Percentiles rank a stretch among this genome's conserved stretches.
Evolutionary conservation across 2,329 filamentous ascomycete genomes (phyloP).

Genomic region (Venturia nashicola): DNA sequence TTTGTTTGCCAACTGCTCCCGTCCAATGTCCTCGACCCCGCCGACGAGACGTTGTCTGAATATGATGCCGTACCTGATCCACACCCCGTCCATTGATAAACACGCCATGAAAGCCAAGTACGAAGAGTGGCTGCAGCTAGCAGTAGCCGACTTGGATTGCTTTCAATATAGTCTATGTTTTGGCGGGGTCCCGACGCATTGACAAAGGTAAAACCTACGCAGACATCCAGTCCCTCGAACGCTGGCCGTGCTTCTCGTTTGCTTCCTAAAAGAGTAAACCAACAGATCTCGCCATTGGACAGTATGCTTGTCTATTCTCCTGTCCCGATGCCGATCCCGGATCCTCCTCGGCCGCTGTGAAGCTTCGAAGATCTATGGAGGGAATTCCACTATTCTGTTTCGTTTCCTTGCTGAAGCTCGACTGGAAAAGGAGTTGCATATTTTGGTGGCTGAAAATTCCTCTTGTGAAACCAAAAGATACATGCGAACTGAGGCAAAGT

Average conservation of each 20-base stretch:
- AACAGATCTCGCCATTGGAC: background rate
- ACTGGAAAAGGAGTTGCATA: background rate
- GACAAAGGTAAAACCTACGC: background rate
- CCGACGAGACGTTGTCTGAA: background rate
- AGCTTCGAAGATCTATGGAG: background rate
- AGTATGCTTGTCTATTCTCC: background rate
- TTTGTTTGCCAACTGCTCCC: background rate
- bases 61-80: background rate
- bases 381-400: background rate
- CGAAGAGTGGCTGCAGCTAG: background rate
- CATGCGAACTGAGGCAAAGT: background rate
- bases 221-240: conserved; percentile 1
- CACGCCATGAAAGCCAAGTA: background rate
- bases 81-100: background rate
- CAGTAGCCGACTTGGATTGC: background rate
- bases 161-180: background rate
- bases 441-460: background rate
- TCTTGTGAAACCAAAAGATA: background rate
- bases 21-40: background rate
- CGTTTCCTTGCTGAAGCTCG: background rate
- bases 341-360: background rate
- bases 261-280: background rate
- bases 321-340: background rate
- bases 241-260: background rate
- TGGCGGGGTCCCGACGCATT: background rate